phyloP scores from a whole-genome alignment of 345 rosid species.

The Arabidopsis suecica region DNA sequence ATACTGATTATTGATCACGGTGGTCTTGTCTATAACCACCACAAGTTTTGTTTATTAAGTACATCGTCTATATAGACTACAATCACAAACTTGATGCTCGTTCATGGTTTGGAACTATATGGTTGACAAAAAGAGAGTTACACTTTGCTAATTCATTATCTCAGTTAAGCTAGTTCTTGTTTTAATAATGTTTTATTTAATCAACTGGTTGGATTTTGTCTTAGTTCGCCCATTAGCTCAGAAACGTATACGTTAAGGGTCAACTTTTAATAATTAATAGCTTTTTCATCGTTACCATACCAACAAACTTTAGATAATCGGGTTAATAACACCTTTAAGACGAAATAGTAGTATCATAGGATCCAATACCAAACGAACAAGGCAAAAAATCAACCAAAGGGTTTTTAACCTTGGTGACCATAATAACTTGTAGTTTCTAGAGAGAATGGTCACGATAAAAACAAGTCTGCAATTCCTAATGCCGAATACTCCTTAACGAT shows the following conservation, averaged over 20 bases:
- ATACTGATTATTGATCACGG: background rate
- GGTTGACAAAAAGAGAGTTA: too few relatives aligned
- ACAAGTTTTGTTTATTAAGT: background rate
- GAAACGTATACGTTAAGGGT: background rate
- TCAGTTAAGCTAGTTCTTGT: too few relatives aligned
- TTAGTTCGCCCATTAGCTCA: background rate
- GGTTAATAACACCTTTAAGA: background rate
- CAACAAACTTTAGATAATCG: background rate
- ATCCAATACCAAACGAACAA: conserved; percentile 22
- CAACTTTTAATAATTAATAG: background rate
- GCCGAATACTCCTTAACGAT: conserved; percentile 21
- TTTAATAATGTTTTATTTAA: background rate
- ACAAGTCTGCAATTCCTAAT: conserved; percentile 40
- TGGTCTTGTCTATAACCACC: background rate
- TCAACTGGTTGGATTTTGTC: background rate
- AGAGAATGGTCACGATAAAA: conserved; percentile 30
- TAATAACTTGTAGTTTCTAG: conserved; percentile 23
- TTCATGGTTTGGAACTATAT: background rate
- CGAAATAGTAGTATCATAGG: conserved; percentile 5
- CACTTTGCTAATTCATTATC: too few relatives aligned
- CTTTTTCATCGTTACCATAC: background rate
- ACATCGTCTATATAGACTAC: background rate
- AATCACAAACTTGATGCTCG: conserved; percentile 2
- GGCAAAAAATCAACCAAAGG: conserved; percentile 4
- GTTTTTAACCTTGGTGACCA: conserved; percentile 26